phyloP scores from a whole-genome alignment of 2,329 filamentous ascomycete species.

The Paracoccidioides lutzii region DNA sequence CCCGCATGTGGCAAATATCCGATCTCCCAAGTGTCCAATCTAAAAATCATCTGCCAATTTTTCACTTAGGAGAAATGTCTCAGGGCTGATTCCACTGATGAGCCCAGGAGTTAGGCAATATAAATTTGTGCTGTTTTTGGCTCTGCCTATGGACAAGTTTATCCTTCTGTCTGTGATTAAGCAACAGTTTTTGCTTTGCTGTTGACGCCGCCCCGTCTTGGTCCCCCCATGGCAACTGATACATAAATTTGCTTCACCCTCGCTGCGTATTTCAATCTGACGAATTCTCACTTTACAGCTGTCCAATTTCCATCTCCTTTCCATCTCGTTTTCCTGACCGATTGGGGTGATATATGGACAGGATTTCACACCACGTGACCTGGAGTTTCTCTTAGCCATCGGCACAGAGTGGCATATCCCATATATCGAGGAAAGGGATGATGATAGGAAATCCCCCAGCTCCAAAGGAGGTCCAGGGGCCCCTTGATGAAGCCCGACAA shows the following conservation, averaged over 20 bases:
- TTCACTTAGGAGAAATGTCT: not conserved
- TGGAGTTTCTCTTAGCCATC: not conserved
- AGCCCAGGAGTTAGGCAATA: not conserved
- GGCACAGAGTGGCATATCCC: not conserved
- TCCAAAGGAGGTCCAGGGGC: not conserved
- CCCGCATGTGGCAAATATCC: not conserved
- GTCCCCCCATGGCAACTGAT: no score
- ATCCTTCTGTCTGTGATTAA: not conserved
- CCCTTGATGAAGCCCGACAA: constrained; percentile 4
- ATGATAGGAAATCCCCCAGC: not conserved
- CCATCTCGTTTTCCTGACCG: not conserved
- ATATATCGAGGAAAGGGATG: not conserved
- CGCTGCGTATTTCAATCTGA: not conserved
- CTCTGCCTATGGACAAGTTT: not conserved
- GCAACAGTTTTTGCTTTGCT: not conserved
- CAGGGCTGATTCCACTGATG: not conserved
- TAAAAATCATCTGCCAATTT: not conserved
- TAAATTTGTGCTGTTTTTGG: not conserved
- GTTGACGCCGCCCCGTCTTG: not conserved
- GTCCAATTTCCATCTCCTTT: not conserved
- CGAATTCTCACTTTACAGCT: no score
- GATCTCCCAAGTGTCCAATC: not conserved
- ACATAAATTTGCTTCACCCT: not conserved
- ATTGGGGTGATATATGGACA: not conserved
- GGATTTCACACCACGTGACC: not conserved